phyloP scores from a whole-genome alignment of 352 stramenopile genomes.

The Pythium brassicae region DNA sequence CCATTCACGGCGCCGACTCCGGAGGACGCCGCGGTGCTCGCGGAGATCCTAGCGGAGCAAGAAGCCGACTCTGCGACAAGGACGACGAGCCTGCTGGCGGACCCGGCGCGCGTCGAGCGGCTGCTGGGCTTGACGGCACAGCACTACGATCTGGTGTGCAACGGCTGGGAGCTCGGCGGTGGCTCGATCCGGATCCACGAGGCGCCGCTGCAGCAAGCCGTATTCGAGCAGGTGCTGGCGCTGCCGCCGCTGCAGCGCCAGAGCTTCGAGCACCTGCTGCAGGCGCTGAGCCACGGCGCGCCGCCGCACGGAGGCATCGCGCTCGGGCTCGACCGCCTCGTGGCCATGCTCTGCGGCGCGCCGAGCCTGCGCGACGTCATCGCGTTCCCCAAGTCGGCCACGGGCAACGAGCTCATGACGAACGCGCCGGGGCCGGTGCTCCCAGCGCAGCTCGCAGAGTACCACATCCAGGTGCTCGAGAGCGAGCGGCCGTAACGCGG shows the following conservation, averaged over 20 bases:
- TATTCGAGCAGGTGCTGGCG: constrained; percentile 78
- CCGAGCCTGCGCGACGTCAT: constrained; percentile 86
- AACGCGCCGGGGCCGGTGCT: constrained; percentile 65
- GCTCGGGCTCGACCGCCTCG: constrained; percentile 79
- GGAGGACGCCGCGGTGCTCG: constrained; percentile 38
- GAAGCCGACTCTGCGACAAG: constrained; percentile 6
- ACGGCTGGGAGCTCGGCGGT: constrained; percentile 84
- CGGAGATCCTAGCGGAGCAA: constrained; percentile 31
- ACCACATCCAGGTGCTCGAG: constrained; percentile 63
- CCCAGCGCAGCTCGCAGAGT: constrained; percentile 66
- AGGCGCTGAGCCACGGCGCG: constrained; percentile 71
- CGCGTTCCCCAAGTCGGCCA: constrained; percentile 88
- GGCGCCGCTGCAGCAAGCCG: constrained; percentile 56
- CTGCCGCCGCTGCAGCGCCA: constrained; percentile 58
- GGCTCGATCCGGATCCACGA: constrained; percentile 86
- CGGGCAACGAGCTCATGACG: constrained; percentile 86
- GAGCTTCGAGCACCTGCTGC: constrained; percentile 82
- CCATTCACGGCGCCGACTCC: constrained; percentile 76
- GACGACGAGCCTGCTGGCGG: constrained; percentile 36
- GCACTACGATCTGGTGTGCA: constrained; percentile 88
- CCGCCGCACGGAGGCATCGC: constrained; percentile 85
- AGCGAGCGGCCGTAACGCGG: constrained; percentile 4
- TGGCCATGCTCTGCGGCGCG: constrained; percentile 78
- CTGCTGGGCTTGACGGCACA: constrained; percentile 64
- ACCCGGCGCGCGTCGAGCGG: constrained; percentile 46